Evolutionary conservation across 768 basidiomycete species (phyloP), one percentile per base, ranked within the genome.

Genomic region (Kwoniella europaea): DNA sequence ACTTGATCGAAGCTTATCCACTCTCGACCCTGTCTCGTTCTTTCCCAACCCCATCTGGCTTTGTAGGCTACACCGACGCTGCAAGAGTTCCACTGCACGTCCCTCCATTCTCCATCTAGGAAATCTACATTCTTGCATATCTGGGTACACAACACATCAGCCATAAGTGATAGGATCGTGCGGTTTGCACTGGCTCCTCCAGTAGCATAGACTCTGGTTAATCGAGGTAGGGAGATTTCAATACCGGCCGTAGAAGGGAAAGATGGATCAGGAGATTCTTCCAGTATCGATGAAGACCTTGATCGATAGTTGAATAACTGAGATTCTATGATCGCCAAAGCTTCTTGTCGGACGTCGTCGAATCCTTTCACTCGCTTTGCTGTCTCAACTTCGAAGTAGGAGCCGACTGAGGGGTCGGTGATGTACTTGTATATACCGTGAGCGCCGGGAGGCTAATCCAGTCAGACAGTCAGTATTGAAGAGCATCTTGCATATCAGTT

Each of bases 261-360:
- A 42, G 69, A 27, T 16, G 73, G 69, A 0, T 71, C 59, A 35
- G 56, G 20, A 16, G 71, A 70, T 29, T 71, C 72, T 22, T 63
- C 65, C 35, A 76, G 70, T 76, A 93, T 91, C 9, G 88, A 88
- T 4, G 86, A 85, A 41, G 93, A 88, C 56, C 92, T 88, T 18
- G 89, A 88, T 61, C 88, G 87, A 83, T 94, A 92, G 22, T 91
- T 91, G 66, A 94, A 85, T 76, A 95, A 88, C 79, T 94, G 93
- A 0, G 91, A 91, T 81, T 93, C 92, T 68, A 94, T 85, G 69
- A 94, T 89, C 18, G 91, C 88, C 77, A 92, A 90, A 1, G 87
- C 85, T 16, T 82, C 10, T 74, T 74, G 0, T 88, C 88, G 15
- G 88, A 83, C 52, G 58, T 77, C 70, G 82, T 71, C 27, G 55